phyloP scores from a whole-genome alignment of 768 basidiomycete species.

The Psilocybe tampanensis region DNA sequence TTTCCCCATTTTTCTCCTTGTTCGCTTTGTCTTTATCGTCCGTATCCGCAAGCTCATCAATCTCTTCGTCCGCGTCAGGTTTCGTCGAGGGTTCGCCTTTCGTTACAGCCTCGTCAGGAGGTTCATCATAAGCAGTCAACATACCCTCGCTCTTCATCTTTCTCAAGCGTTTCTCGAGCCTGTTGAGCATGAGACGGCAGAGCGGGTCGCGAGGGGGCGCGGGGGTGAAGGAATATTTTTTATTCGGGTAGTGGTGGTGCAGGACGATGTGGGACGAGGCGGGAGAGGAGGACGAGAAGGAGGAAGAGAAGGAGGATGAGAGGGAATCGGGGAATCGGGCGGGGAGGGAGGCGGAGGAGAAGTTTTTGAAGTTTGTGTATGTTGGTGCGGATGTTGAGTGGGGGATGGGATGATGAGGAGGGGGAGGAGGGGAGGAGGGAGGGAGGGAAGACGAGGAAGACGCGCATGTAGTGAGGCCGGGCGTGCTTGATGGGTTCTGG shows the following conservation, averaged over 20 bases:
- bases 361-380: constrained; percentile 3
- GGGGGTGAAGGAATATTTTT: constrained; percentile 39
- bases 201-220: constrained; percentile 41
- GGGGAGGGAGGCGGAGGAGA: constrained; percentile 15
- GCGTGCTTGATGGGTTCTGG: constrained; percentile 16
- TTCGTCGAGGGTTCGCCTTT: constrained; percentile 1
- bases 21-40: neutral
- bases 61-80: neutral
- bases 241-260: constrained; percentile 25
- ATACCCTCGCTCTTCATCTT: constrained; percentile 34
- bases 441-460: constrained; percentile 1
- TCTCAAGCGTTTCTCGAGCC: constrained; percentile 26
- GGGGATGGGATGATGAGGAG: constrained; percentile 14
- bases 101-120: constrained; percentile 6
- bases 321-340: neutral
- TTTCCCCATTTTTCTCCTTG: neutral
- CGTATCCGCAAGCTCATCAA: neutral
- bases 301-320: too few relatives aligned
- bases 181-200: constrained; percentile 34
- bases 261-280: constrained; percentile 8
- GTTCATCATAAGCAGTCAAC: constrained; percentile 33
- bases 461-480: constrained; percentile 17
- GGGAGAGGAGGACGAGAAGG: neutral
- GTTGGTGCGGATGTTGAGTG: constrained; percentile 8
- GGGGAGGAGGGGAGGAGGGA: constrained; percentile 15